These are phyloP conservation scores for Paramecium biaurelia DNA, from an alignment of 73 alveolate species.

Conservation along the genomic window DNA sequence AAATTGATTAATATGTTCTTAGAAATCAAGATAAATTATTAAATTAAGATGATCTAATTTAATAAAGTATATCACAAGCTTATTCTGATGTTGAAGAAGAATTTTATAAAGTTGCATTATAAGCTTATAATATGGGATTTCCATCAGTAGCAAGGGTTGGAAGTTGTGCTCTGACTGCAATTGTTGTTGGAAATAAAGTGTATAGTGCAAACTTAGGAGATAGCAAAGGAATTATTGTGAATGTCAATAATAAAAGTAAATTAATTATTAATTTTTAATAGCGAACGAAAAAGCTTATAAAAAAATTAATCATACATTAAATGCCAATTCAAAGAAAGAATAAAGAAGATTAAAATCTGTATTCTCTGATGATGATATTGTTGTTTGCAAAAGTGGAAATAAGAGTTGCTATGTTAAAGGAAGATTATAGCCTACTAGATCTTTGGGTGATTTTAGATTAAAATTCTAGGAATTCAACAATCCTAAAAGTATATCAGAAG, in stretches of 20 bases:
- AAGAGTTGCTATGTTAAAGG: slow-evolving; percentile 95
- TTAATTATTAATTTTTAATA: neutral
- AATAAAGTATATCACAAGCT: slow-evolving; percentile 72
- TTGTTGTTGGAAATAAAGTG: slow-evolving; percentile 77
- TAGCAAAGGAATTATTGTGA: slow-evolving; percentile 87
- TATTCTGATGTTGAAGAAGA: slow-evolving; percentile 84
- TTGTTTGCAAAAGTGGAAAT: slow-evolving; percentile 71
- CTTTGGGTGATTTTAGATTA: slow-evolving; percentile 94
- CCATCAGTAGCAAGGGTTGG: slow-evolving; percentile 82
- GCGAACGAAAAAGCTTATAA: slow-evolving; percentile 68
- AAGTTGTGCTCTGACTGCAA: slow-evolving; percentile 86
- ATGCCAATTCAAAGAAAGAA: slow-evolving; percentile 83
- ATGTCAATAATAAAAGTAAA: slow-evolving; percentile 65
- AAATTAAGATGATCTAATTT: slow-evolving; percentile 64
- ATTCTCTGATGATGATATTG: slow-evolving; percentile 86
- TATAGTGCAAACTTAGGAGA: slow-evolving; percentile 95
- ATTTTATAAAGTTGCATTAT: slow-evolving; percentile 72
- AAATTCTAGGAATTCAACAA: slow-evolving; percentile 78
- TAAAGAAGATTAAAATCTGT: slow-evolving; percentile 79
- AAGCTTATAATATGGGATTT: slow-evolving; percentile 71
- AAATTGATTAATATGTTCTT: slow-evolving; percentile 73
- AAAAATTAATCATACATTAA: slow-evolving; percentile 68
- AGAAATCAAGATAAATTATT: slow-evolving; percentile 51
- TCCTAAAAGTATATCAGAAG: slow-evolving; percentile 59
- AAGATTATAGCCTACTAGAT: slow-evolving; percentile 90